Conservation (phyloP, 306 rosid species). For the Castanea sativa region DNA sequence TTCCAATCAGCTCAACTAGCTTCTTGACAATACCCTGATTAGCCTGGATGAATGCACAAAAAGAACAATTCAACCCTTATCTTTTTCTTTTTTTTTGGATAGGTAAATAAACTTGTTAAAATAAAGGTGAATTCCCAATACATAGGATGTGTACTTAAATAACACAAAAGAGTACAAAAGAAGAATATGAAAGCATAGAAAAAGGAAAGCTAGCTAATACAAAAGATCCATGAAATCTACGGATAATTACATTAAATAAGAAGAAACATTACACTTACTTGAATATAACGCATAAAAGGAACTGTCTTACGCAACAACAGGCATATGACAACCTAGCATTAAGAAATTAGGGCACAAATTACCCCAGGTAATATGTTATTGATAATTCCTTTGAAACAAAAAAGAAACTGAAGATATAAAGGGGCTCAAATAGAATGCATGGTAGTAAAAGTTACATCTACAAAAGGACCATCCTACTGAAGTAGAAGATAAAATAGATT, state of each 20-base stretch:
- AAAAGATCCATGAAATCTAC: too few species aligned
- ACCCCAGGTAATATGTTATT: constrained; percentile 6
- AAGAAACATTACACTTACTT: constrained; percentile 52
- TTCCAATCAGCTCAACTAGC: constrained; percentile 96
- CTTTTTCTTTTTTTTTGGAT: too few species aligned
- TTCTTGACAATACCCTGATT: constrained; percentile 79
- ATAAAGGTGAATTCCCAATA: not conserved
- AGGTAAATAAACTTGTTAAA: not conserved
- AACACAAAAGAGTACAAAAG: too few species aligned
- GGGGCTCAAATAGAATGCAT: not conserved
- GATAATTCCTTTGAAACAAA: not conserved
- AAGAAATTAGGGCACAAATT: constrained; percentile 27
- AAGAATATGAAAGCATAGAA: not conserved
- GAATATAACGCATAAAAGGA: constrained; percentile 86
- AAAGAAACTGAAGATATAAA: not conserved
- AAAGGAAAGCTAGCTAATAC: not conserved
- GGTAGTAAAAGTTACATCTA: not conserved
- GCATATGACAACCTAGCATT: constrained; percentile 89
- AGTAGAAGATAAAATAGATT: constrained; percentile 6
- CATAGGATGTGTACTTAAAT: too few species aligned
- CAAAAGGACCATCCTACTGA: not conserved
- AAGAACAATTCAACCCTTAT: constrained; percentile 22
- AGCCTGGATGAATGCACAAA: constrained; percentile 47
- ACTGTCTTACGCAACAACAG: constrained; percentile 93
- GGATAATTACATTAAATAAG: not conserved